phyloP scores from a whole-genome alignment of 495 filamentous ascomycete species.

The Aspergillus hancockii region DNA sequence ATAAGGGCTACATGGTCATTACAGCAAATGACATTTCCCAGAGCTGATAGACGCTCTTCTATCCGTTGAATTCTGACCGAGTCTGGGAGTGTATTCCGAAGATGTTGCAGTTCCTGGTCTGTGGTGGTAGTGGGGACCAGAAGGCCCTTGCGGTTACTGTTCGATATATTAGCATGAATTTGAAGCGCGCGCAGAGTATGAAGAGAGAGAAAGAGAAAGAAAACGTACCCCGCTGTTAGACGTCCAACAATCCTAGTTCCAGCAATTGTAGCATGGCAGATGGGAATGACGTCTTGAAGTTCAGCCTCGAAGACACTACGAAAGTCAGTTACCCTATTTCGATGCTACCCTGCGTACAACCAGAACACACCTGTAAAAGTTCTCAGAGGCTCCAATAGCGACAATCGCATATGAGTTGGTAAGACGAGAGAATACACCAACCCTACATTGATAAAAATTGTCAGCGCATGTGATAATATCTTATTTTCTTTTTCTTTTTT shows the following conservation, averaged over 20 bases:
- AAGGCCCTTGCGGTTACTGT: slow-evolving; percentile 90
- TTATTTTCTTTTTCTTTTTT: background rate
- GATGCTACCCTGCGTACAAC: background rate
- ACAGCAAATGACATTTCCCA: slow-evolving; percentile 94
- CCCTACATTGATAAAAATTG: slow-evolving; percentile 50
- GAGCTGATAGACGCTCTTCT: slow-evolving; percentile 92
- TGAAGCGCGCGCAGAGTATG: background rate
- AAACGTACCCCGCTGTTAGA: slow-evolving; percentile 92
- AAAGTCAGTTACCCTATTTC: slow-evolving; percentile 6
- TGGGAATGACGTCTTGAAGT: slow-evolving; percentile 94
- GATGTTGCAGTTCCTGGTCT: slow-evolving; percentile 96
- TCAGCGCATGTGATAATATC: background rate
- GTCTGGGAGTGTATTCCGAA: slow-evolving; percentile 91
- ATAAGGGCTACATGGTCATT: slow-evolving; percentile 97
- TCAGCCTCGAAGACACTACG: slow-evolving; percentile 88
- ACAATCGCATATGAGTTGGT: slow-evolving; percentile 96
- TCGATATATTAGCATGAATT: slow-evolving; percentile 8
- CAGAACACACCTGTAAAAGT: slow-evolving; percentile 81
- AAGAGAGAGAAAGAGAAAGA: too few species aligned
- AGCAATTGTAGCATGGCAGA: slow-evolving; percentile 96
- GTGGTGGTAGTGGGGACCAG: slow-evolving; percentile 94
- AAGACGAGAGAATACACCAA: slow-evolving; percentile 93
- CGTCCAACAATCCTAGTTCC: slow-evolving; percentile 94
- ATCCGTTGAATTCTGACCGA: slow-evolving; percentile 89
- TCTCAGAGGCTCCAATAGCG: slow-evolving; percentile 92